Base-by-base conservation (phyloP, 768 basidiomycete species). In the Boletus vinaceobasis region DNA sequence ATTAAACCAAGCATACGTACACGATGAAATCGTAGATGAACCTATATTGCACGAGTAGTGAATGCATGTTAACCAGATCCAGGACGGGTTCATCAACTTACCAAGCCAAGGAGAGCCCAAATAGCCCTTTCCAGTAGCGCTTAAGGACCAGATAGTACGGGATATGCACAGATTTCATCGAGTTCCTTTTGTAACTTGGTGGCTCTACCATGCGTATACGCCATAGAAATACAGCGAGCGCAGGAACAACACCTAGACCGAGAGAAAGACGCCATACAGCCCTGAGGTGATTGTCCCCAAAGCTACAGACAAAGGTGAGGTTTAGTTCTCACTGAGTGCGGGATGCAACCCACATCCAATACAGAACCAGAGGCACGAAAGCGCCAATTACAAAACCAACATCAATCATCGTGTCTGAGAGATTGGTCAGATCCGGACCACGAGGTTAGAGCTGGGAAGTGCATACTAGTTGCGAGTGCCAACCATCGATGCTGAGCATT, bases 181-280 rank as follows among this genome's bases (percentile, higher is more conserved):
- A 86, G 69, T 90, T 82, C 60, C 82, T 86, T 68, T 79, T 85
- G 69, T 79, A 94, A 17, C 83, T 75, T 13, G 76, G 76, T 1
- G 93, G 90, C 63, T 95, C 90, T 29, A 85, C 79, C 88, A 95
- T 92, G 56, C 77, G 81, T 50, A 92, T 65, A 60, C 93, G 90
- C 92, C 93, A 95, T 47, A 91, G 62, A 63, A 95, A 83, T n/a
- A 95, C 87, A 8, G 82, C 79, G 13, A 83, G 60, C 7, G 93
- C 93, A 35, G 93, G 93, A 52, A 96, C 65, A 38, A 87, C 74
- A 33, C 93, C 93, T 9, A 96, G 79, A 32, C 90, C 93, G 10
- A 96, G 79, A 21, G 92, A 89, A 42, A 90, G 63, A 48, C 93
- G 85, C 93, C 93, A 96, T 5, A 92, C 88, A 3, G 88, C 88